A percentile compares a stretch with the other conserved stretches of the same genome.
phyloP scores from a whole-genome alignment of 306 rosid genomes.

The Lathyrus oleraceus region DNA sequence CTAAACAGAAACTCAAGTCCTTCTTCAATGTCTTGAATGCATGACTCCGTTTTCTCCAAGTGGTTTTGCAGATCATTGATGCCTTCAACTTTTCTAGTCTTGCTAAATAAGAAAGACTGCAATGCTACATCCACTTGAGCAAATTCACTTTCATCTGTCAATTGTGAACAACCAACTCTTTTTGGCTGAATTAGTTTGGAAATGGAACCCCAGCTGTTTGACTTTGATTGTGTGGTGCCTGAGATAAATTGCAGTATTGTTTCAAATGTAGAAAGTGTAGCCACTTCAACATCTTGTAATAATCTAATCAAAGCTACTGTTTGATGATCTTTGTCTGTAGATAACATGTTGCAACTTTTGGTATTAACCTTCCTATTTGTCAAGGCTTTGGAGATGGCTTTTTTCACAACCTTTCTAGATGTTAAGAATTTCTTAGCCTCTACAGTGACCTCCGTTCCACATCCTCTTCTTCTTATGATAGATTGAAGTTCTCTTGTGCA shows the following conservation, averaged over 20 bases:
- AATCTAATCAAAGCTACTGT: not conserved
- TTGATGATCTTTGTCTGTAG: conserved; percentile 18
- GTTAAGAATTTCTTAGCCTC: conserved; percentile 35
- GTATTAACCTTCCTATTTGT: conserved; percentile 23
- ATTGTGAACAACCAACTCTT: not conserved
- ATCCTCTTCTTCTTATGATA: conserved; percentile 33
- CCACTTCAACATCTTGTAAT: conserved; percentile 31
- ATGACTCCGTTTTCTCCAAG: conserved; percentile 11
- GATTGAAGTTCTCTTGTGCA: conserved; percentile 41
- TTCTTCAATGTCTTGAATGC: conserved; percentile 14
- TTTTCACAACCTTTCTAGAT: conserved; percentile 37
- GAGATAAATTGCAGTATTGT: not conserved
- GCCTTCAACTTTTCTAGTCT: conserved; percentile 1
- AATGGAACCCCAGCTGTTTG: not conserved
- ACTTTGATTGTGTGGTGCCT: not conserved
- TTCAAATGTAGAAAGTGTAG: not conserved
- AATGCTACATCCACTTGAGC: not conserved
- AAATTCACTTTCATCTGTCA: not conserved
- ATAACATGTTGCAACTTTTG: conserved; percentile 9
- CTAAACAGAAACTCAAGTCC: conserved; percentile 1
- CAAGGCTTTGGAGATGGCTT: conserved; percentile 33
- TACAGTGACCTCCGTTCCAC: not conserved
- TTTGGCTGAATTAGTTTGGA: not conserved
- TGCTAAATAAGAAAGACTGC: not conserved
- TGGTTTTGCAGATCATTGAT: not conserved